These are phyloP conservation scores for Cyberlindnera sargentensis DNA, from an alignment of 805 yeast species.

Conservation along the genomic window DNA sequence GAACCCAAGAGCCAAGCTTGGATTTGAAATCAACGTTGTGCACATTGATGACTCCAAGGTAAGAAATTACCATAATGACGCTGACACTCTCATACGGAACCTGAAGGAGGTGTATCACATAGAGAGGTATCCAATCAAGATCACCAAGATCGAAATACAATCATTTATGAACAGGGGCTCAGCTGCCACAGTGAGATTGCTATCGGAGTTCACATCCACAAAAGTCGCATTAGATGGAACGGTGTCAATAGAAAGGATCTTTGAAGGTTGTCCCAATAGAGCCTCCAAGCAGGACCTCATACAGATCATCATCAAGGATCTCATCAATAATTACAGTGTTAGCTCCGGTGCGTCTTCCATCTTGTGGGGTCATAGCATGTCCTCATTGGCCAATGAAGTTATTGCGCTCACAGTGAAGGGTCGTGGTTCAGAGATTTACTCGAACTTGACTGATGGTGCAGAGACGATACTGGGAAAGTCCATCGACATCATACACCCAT, in stretches of 20 bases:
- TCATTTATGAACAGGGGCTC: slow-evolving; percentile 29
- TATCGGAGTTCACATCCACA: slow-evolving; percentile 22
- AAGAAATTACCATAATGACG: slow-evolving; percentile 10
- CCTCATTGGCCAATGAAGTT: slow-evolving; percentile 73
- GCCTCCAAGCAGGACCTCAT: slow-evolving; percentile 63
- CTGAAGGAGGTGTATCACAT: slow-evolving; percentile 17
- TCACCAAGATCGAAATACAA: slow-evolving; percentile 36
- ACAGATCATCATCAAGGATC: slow-evolving; percentile 37
- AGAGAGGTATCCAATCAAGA: slow-evolving; percentile 27
- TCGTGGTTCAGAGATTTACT: slow-evolving; percentile 64
- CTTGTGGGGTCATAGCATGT: slow-evolving; percentile 73
- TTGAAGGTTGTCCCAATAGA: slow-evolving; percentile 38
- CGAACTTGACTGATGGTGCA: slow-evolving; percentile 39
- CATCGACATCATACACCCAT: slow-evolving; percentile 54
- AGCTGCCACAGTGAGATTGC: slow-evolving; percentile 25
- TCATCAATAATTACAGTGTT: slow-evolving; percentile 41
- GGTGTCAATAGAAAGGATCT: slow-evolving; percentile 26
- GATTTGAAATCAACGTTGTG: slow-evolving; percentile 53
- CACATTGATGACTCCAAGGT: slow-evolving; percentile 36
- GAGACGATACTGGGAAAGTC: slow-evolving; percentile 23
- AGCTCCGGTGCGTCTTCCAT: slow-evolving; percentile 45
- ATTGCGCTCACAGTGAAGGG: slow-evolving; percentile 79
- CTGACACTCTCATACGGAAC: slow-evolving; percentile 7
- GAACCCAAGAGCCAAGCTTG: slow-evolving; percentile 60
- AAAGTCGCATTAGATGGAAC: slow-evolving; percentile 8